Evolutionary conservation across 306 rosid genomes (phyloP), one percentile per base, ranked within the genome.

Genomic region (Cyamopsis tetragonoloba): DNA sequence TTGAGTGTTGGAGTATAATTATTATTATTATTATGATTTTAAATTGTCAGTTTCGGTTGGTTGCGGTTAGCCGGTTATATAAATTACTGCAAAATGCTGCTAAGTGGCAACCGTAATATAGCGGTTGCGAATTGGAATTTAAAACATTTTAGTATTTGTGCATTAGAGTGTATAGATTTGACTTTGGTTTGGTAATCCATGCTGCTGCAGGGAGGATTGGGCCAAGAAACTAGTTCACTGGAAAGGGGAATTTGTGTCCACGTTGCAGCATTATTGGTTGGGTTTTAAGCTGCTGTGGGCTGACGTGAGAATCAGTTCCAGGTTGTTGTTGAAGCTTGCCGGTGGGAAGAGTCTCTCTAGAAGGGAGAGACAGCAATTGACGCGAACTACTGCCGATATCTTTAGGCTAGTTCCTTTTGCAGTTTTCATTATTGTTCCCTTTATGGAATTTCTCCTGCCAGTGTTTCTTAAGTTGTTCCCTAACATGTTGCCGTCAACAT

Each of bases 401-500:
- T 88, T 93, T 76, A 81, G 96, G 84, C 95, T 93, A 23, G 98
- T 89, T 74, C 97, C 98, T 7, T 64, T 93, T 56, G 88, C 96
- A 2, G 97, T 93, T 66, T 93, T 89, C 63, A 74, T 93, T 60
- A 75, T 93, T 17, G 98, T 93, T 44, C 98, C 98, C 28, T 89
- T 89, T 73, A 86, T 89, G 96, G 98, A 93, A 56, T 86, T 93
- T 72, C 79, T 93, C 70, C 74, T 87, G 75, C 96, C 96, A 7
- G 96, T 93, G 46, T 82, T 88, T 86, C 84, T 93, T 2, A 89
- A 84, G 77, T 64, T 89, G 44, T 93, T 93, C 79, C 98, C 98
- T 73, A 93, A 89, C 82, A 89, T 93, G 96, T 66, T 93, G 80
- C 98, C 98, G 2, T 93, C 98, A 27, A 87, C 96, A 17, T 93